Evolutionary conservation across 1,139 yeast species (phyloP).

Genomic region (Keqinozyma sinolaborantium): DNA sequence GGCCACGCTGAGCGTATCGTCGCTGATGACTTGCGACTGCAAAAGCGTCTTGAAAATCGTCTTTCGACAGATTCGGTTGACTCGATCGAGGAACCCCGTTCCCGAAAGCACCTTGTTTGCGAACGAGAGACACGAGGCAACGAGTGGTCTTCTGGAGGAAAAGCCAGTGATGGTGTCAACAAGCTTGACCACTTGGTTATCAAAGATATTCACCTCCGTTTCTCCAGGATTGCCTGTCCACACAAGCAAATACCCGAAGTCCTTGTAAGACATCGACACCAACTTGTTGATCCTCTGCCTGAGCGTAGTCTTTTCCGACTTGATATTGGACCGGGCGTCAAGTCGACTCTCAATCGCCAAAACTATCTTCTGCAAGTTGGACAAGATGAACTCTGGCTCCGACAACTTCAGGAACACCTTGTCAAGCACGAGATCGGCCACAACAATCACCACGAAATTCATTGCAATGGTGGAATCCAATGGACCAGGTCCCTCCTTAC

Average conservation of each 20-base stretch:
- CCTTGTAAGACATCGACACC: conserved; percentile 10
- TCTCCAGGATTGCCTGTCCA: conserved; percentile 7
- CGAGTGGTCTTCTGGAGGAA: conserved; percentile 25
- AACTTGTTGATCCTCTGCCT: conserved; percentile 6
- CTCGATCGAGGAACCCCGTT: conserved; percentile 11
- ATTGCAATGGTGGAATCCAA: conserved; percentile 27
- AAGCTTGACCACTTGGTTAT: conserved; percentile 21
- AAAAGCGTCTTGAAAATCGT: conserved; percentile 12
- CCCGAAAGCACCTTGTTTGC: conserved; percentile 9
- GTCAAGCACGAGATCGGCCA: conserved; percentile 33
- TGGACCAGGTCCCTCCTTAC: conserved; percentile 8
- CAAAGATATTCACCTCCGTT: conserved; percentile 6
- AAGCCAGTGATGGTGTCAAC: conserved; percentile 25
- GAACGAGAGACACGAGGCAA: conserved; percentile 14
- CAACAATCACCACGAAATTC: conserved; percentile 22
- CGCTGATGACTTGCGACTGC: conserved; percentile 13
- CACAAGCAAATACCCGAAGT: conserved; percentile 11
- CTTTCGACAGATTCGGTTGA: conserved; percentile 17
- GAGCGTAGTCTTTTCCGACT: conserved; percentile 1
- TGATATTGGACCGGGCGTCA: conserved; percentile 1
- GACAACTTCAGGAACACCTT: conserved; percentile 27
- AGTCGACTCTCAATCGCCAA: conserved; percentile 1
- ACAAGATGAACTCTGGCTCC: conserved; percentile 26
- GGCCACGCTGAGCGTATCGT: conserved; percentile 15
- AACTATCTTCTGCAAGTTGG: conserved; percentile 9